phyloP scores from a whole-genome alignment of 2,329 filamentous ascomycete genomes.

The Beauveria pseudobassiana region DNA sequence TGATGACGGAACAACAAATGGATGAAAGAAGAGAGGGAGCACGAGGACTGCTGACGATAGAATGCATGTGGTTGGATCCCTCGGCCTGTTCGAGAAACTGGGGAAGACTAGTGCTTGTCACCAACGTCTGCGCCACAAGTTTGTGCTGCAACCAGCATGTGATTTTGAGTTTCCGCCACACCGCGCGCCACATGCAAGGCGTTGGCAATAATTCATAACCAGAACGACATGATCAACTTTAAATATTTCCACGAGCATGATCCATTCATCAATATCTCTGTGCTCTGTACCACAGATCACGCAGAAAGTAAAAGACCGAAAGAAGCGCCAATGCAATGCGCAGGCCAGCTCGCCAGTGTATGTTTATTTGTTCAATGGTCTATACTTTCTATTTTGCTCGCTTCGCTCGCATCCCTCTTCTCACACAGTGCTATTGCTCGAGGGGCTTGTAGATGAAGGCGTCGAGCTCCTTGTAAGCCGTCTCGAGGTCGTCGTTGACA shows the following conservation, averaged over 20 bases:
- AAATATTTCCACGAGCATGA: not conserved
- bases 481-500: slow-evolving; percentile 37
- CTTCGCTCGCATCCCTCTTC: not conserved
- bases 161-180: slow-evolving; percentile 1
- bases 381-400: not conserved
- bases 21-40: not conserved
- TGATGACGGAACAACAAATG: not conserved
- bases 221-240: not conserved
- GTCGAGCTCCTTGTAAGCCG: slow-evolving; percentile 46
- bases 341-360: not conserved
- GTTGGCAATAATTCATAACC: not conserved
- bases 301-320: too few species aligned
- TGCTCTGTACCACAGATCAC: too few species aligned
- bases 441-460: slow-evolving; percentile 35
- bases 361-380: not conserved
- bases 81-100: slow-evolving; percentile 9
- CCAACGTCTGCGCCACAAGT: slow-evolving; percentile 5
- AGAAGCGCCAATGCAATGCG: not conserved
- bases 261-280: too few species aligned
- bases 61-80: slow-evolving; percentile 13
- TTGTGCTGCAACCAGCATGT: slow-evolving; percentile 10
- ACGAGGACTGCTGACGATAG: slow-evolving; percentile 9
- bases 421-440: not conserved
- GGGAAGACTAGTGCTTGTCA: slow-evolving; percentile 4
- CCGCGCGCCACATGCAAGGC: slow-evolving; percentile 13